Base-by-base conservation (phyloP, 2,329 filamentous ascomycete species). In the Coniochaeta ligniaria region DNA sequence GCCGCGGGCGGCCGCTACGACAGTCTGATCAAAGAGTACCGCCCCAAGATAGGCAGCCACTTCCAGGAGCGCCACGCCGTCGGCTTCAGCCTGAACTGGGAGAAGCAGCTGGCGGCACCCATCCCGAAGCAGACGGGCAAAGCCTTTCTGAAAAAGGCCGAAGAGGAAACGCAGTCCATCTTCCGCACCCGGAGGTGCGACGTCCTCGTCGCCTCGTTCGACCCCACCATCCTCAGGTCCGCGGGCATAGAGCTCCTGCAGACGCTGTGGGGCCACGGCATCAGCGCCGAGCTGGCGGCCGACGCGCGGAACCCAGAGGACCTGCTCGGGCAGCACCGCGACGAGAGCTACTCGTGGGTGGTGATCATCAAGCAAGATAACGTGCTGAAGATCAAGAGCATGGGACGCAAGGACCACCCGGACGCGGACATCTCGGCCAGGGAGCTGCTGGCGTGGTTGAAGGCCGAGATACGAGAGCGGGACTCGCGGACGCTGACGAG, bases 1-100 rank as follows among this genome's bases (percentile, higher is more conserved):
- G 95, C 94, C 6, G 95, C 93, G 35, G 95, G 96, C 58, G 95
- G 95, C 2, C 86, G 95, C 57, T 99, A 99, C 71, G 96, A 99
- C 71, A 86, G 86, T 56, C 78, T 99, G 22, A 94, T 99, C 65
- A 87, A 87, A 70, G 90, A 96, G 63, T 90, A 96, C 69, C 84
- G 88, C 9, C 90, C 90, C 6, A 88, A 86, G 64, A 83, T 86
- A 47, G 80, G 85, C 45, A 82, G 80, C 26, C 83, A 83, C 60
- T 78, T 83, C 50, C 80, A 84, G 60, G 86, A 88, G 67, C 85
- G 86, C 22, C 91, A 96, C 70, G 94, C 92, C 6, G 95, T 98
- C 12, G 95, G 96, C 1, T 94, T 98, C 70, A 96, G 92, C 69
- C 78, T 98, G 45, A 90, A 90, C 26, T 96, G 93, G 86, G 93